Base-by-base conservation (phyloP, 169 alveolate species). In the Perkinsus marinus region DNA sequence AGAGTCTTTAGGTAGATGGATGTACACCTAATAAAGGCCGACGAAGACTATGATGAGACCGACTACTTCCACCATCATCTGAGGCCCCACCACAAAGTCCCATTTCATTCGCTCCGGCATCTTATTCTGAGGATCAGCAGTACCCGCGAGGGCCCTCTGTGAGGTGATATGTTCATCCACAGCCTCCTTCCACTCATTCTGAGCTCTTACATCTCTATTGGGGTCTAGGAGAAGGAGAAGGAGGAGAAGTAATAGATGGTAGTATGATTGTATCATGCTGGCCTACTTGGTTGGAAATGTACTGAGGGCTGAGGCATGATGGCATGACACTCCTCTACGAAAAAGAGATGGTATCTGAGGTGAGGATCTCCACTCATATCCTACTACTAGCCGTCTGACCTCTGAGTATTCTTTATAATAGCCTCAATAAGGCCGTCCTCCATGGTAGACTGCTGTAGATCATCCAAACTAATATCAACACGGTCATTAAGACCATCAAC, bases 31-130 rank as follows among this genome's bases (percentile, higher is more conserved):
- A 90, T 39, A 92, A n/a, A 36, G 26, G 36, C 0, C 90, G 90
- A 43, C 93, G 91, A 37, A 92, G 30, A 68, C 89, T 79, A 38
- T 43, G 17, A 43, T 43, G 68, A 9, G 17, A 43, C 68, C 9
- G 26, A 43, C 9, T 17, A 43, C 68, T 17, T 9, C 17, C 79
- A 30, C 34, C 3, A 5, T 57, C 79, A 2, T 16, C 22, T 30
- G 22, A 16, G 3, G 46, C 19, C 92, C 93, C n/a, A 93, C 93
- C 39, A 93, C 94, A 68, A 91, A 79, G 79, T 93, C 91, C 5
- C 69, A 69, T 79, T 91, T 90, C 94, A 93, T 93, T 3, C 93
- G 36, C 38, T 93, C 94, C 0, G 94, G 90, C 90, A 91, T 93
- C 43, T 90, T 93, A 37, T 57, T 57, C 69, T 91, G 68, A 89